A percentile compares a stretch with the other conserved stretches of the same genome.
Evolutionary conservation across 352 stramenopile species (phyloP).

Genomic region (Phytophthora ohioensis): DNA sequence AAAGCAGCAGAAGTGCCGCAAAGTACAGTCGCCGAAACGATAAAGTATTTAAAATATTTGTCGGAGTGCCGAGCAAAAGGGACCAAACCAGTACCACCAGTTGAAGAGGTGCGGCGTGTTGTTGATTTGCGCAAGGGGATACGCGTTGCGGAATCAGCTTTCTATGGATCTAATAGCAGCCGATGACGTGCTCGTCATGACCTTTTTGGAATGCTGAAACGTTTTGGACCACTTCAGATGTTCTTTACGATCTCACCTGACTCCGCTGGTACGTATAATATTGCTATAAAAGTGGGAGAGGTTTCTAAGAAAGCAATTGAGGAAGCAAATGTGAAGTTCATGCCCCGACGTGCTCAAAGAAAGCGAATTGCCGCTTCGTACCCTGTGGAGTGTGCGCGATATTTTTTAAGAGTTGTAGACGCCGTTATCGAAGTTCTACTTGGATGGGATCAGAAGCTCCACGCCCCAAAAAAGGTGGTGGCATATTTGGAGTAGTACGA

Average conservation of each 20-base stretch:
- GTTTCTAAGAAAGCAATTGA: not conserved
- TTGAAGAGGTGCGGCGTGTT: not conserved
- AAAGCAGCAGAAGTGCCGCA: not conserved
- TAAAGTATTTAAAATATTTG: conserved; percentile 26
- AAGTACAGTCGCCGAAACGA: conserved; percentile 9
- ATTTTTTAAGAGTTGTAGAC: conserved; percentile 33
- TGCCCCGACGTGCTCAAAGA: conserved; percentile 7
- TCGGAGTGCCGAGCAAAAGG: not conserved
- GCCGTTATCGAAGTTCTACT: conserved; percentile 24
- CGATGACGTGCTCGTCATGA: conserved; percentile 20
- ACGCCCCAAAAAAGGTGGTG: conserved; percentile 16
- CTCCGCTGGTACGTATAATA: conserved; percentile 3
- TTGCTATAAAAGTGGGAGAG: not conserved
- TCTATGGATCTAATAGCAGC: conserved; percentile 29
- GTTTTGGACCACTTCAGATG: too few species aligned
- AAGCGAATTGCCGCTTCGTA: conserved; percentile 16
- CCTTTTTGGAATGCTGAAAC: conserved; percentile 27
- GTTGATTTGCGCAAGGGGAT: conserved; percentile 29
- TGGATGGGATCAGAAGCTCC: conserved; percentile 23
- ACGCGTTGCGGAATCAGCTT: conserved; percentile 3
- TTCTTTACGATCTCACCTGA: too few species aligned
- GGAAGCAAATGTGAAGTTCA: not conserved
- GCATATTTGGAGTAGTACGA: conserved; percentile 28
- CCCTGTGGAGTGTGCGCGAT: conserved; percentile 34
- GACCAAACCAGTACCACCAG: conserved; percentile 1